Base-by-base conservation (phyloP, 345 rosid species). In the Hibiscus trionum region DNA sequence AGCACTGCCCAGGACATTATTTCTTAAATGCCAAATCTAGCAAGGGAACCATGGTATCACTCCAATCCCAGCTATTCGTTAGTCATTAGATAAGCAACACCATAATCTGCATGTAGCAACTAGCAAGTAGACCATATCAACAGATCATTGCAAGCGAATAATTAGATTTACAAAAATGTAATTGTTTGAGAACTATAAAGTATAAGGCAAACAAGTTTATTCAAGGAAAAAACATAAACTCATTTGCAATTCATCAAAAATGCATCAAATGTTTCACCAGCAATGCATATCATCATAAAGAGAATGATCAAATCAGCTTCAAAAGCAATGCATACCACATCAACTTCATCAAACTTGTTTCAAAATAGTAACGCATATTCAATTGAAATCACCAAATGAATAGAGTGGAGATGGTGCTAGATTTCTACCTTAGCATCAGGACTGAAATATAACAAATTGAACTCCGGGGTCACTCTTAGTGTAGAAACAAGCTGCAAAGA, bases 401-500 rank as follows among this genome's bases (percentile, higher is more conserved):
- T 39, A 39, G 10, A 39, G 10, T 7, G 44, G 44, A 14, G 67
- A 69, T 16, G 16, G 69, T 4, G 71, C 37, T 46, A 49, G 64
- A 75, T 17, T 71, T 77, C 70, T 93, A 90, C 98, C 98, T 90
- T 88, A 52, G 95, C 93, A 80, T 75, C 78, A 67, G 93, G 93
- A 79, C 86, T 86, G 80, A 87, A 84, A 79, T 76, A 84, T 70
- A 93, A 76, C 83, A 94, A 79, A 82, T 66, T 90, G 90, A 87
- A 90, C 78, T 85, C 96, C 4, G 98, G 98, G 70, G 82, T 72
- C 70, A 91, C 87, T 82, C 84, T 82, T 78, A 91, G 75, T 47
- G 88, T 79, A 55, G 98, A 91, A 84, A 94, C 94, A 75, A 94
- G 86, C 98, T 94, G 94, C 90, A 84, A 16, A 77, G 69, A 72